Evolutionary conservation across 176 grass and related monocot genomes (phyloP).

Genomic region (Coix lacrymajobi): DNA sequence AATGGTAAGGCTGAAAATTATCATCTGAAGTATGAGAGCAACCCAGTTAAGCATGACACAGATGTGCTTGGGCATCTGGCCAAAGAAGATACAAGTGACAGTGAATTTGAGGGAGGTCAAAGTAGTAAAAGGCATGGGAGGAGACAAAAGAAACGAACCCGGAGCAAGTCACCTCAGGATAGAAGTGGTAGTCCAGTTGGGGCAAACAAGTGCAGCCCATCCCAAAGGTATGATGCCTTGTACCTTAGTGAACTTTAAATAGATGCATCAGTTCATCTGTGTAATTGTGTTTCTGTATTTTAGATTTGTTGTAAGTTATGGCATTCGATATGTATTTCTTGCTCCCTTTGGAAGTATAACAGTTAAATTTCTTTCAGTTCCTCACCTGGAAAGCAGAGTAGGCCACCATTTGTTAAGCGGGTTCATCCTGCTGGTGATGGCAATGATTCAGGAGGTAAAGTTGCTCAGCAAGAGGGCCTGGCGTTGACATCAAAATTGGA

Average conservation of each 20-base stretch:
- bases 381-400: slow-evolving; percentile 48
- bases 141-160: slow-evolving; percentile 34
- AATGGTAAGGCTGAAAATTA: slow-evolving; percentile 28
- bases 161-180: slow-evolving; percentile 38
- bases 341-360: slow-evolving; percentile 19
- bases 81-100: slow-evolving; percentile 45
- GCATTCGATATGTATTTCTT: background rate
- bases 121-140: slow-evolving; percentile 22
- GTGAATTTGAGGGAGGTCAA: slow-evolving; percentile 44
- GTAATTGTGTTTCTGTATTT: background rate
- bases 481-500: slow-evolving; percentile 2
- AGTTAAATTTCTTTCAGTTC: slow-evolving; percentile 48
- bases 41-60: slow-evolving; percentile 29
- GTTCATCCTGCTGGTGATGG: slow-evolving; percentile 18
- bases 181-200: slow-evolving; percentile 26
- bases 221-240: slow-evolving; percentile 35
- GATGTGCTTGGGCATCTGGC: slow-evolving; percentile 36
- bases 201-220: slow-evolving; percentile 17
- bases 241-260: slow-evolving; percentile 6
- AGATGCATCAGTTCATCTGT: slow-evolving; percentile 8
- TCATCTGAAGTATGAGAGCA: slow-evolving; percentile 31
- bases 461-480: slow-evolving; percentile 4
- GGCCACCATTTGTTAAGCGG: slow-evolving; percentile 32
- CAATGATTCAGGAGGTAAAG: slow-evolving; percentile 12
- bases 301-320: background rate